Evolutionary conservation across 2,329 filamentous ascomycete species (phyloP), one percentile per base, ranked within the genome.

Genomic region (Fusarium oxysporum): DNA sequence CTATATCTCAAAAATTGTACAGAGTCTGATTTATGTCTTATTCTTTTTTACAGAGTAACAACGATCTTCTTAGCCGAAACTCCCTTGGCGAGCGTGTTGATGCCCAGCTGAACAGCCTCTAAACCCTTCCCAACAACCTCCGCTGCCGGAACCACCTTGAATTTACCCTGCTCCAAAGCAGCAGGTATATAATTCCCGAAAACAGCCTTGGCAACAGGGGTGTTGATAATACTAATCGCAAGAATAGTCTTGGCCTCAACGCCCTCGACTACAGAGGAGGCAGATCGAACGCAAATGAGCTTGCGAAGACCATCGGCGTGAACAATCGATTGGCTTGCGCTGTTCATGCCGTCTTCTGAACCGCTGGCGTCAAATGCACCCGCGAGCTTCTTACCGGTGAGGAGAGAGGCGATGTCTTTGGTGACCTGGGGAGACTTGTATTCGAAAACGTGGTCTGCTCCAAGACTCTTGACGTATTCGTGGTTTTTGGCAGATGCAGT

Each of bases 381-480:
- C 0, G 67, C 71, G 1, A 70, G 28, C 1, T 41, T 56, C 41
- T 71, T 71, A 6, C 44, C 28, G 2, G 38, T 45, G 3, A 70
- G 53, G 1, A 70, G 56, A 19, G 51, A 28, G 2, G 73, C 62
- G 1, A 78, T 72, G 3, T 75, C 73, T 5, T 69, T 63, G 8
- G 65, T 67, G 3, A 75, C 70, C 0, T 60, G 77, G 1, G 74
- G 63, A 35, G 74, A 79, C 10, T 80, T 81, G 74, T 88, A 86
- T 72, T 87, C 85, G 50, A 86, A 86, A 0, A 83, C 82, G 5
- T 81, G 73, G 16, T 69, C 77, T 4, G 85, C 85, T 1, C 87
- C 86, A 0, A 88, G 81, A 17, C 73, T 70, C 70, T 82, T 83
- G 21, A 85, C 75, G 55, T 82, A 81, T 1, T 81, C 82, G n/a